These are phyloP conservation scores for Picochlorum sp. DNA, from an alignment of 139 green algal genomes.

Conservation along the genomic window DNA sequence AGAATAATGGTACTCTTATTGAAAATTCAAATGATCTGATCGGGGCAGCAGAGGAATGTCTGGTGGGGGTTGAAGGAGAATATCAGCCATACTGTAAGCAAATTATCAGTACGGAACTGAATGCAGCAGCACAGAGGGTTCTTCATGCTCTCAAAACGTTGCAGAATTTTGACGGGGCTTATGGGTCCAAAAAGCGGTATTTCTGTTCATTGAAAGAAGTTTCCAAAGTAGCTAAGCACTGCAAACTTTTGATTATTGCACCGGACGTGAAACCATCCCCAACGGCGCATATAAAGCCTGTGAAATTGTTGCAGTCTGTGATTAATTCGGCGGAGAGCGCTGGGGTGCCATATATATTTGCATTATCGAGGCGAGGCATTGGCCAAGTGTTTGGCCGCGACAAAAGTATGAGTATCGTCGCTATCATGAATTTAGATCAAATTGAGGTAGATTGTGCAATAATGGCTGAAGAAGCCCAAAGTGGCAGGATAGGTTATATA, in stretches of 20 bases:
- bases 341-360: constrained; percentile 51
- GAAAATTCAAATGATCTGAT: no score
- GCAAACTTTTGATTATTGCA: constrained; percentile 48
- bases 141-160: constrained; percentile 4
- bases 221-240: constrained; percentile 51
- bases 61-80: constrained; percentile 4
- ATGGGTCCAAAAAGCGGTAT: constrained; percentile 10
- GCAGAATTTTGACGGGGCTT: background rate
- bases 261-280: constrained; percentile 49
- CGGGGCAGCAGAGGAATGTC: background rate
- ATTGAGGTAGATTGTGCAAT: constrained; percentile 26
- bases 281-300: constrained; percentile 15
- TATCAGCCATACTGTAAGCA: constrained; percentile 27
- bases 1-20: no score
- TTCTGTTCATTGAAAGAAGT: constrained; percentile 43
- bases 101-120: constrained; percentile 15
- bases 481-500: constrained; percentile 11
- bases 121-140: background rate
- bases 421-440: constrained; percentile 45
- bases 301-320: constrained; percentile 47
- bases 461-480: constrained; percentile 26
- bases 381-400: constrained; percentile 65
- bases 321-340: constrained; percentile 26
- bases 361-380: constrained; percentile 63
- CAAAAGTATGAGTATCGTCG: constrained; percentile 68